Evolutionary conservation across 2,329 filamentous ascomycete species (phyloP).

Genomic region (Pyricularia pennisetigena): DNA sequence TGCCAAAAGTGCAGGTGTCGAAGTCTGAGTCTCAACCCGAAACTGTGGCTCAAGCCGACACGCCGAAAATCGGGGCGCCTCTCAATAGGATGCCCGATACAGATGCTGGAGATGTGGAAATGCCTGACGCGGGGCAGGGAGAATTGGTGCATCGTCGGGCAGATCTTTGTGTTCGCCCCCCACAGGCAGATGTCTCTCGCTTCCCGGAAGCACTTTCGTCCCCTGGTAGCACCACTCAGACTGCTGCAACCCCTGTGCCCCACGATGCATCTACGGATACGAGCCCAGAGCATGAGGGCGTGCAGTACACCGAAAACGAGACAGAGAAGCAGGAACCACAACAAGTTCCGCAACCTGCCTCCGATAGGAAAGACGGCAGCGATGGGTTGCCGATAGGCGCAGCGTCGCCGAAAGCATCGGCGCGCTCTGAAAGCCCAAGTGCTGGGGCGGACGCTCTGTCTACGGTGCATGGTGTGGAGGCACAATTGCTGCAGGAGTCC

Average conservation of each 20-base stretch:
- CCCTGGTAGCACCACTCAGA: conserved; percentile 60
- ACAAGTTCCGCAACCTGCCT: conserved; percentile 11
- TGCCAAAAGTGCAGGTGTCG: background rate
- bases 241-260: conserved; percentile 61
- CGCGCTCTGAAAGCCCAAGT: background rate
- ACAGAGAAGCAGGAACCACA: conserved; percentile 23
- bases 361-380: background rate
- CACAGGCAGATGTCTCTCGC: background rate
- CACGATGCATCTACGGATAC: conserved; percentile 63
- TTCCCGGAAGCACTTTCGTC: conserved; percentile 38
- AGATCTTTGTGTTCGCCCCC: background rate
- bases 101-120: background rate
- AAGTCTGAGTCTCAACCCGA: background rate
- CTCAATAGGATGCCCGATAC: background rate
- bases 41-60: background rate
- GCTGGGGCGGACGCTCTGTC: conserved; percentile 5
- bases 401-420: background rate
- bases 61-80: background rate
- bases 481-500: conserved; percentile 34
- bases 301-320: conserved; percentile 40
- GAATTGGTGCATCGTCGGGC: background rate
- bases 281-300: conserved; percentile 60
- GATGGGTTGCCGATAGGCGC: background rate
- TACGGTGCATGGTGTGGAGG: conserved; percentile 27
- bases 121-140: background rate